phyloP scores from a whole-genome alignment of 441 rosid genomes.

The Lepidium campestre region DNA sequence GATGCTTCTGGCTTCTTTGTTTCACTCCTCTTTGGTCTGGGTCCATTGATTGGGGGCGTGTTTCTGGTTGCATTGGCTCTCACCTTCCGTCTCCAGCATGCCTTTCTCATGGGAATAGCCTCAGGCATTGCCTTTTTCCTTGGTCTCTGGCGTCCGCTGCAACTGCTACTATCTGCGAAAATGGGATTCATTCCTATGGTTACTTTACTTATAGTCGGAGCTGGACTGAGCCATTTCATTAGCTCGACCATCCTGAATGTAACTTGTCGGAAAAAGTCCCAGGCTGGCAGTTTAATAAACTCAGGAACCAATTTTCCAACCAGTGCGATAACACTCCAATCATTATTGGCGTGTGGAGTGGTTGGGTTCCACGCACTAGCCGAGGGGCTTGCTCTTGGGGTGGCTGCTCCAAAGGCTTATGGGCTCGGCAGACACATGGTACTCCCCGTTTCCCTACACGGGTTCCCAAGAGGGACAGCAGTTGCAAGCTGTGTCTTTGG shows the following conservation, averaged over 20 bases:
- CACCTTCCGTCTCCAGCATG: conserved; percentile 77
- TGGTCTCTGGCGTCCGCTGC: conserved; percentile 84
- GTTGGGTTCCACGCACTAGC: conserved; percentile 92
- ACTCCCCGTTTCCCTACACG: conserved; percentile 92
- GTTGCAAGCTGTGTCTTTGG: conserved; percentile 96
- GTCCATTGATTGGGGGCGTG: conserved; percentile 86
- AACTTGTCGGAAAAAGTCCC: conserved; percentile 51
- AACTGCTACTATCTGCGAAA: conserved; percentile 68
- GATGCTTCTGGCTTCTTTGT: conserved; percentile 98
- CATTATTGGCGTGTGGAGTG: conserved; percentile 82
- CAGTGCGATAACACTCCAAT: conserved; percentile 75
- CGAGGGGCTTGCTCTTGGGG: conserved; percentile 96
- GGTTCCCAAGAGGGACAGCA: conserved; percentile 98
- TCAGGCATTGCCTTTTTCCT: conserved; percentile 94
- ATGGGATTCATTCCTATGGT: conserved; percentile 66
- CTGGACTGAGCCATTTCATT: conserved; percentile 44
- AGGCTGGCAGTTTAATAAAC: conserved; percentile 42
- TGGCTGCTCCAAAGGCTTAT: conserved; percentile 95
- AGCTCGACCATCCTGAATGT: conserved; percentile 50
- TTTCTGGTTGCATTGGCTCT: conserved; percentile 71
- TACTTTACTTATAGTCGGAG: conserved; percentile 52
- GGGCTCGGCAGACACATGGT: conserved; percentile 95
- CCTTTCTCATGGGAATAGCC: conserved; percentile 90
- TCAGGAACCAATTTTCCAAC: conserved; percentile 50
- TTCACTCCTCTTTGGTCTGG: conserved; percentile 94